These are phyloP conservation scores for Hypericum androsaemum DNA, from an alignment of 345 rosid genomes.

Conservation along the genomic window DNA sequence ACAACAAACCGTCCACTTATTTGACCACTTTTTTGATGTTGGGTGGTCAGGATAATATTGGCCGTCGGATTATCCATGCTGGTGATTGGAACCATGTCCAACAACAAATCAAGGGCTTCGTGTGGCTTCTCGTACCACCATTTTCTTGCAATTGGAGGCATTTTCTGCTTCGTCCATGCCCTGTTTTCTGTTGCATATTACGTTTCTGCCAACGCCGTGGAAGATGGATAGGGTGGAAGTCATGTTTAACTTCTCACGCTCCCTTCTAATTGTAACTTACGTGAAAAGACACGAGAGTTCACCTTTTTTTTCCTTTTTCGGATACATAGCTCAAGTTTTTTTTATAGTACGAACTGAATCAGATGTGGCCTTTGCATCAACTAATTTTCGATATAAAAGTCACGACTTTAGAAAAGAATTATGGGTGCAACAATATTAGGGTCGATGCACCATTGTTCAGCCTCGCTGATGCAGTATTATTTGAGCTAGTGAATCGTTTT, in stretches of 20 bases:
- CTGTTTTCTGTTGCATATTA: constrained; percentile 70
- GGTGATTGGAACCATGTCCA: constrained; percentile 72
- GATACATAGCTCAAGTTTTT: no score
- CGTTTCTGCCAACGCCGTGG: constrained; percentile 70
- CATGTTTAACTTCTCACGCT: constrained; percentile 10
- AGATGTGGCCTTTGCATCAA: no score
- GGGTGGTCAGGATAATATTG: constrained; percentile 54
- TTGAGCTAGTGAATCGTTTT: no score
- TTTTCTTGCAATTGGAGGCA: constrained; percentile 80
- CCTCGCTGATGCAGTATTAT: no score
- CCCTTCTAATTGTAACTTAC: neutral
- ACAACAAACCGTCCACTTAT: no score
- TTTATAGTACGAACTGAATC: no score
- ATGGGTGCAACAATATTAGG: no score
- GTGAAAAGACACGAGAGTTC: neutral
- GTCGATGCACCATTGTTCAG: no score
- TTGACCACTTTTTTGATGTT: neutral
- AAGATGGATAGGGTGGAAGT: constrained; percentile 31
- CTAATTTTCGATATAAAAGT: no score
- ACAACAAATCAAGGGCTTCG: constrained; percentile 62
- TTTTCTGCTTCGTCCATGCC: constrained; percentile 77
- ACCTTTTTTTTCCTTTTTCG: neutral
- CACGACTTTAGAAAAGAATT: no score
- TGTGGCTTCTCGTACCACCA: constrained; percentile 89
- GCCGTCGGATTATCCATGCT: constrained; percentile 60